These are phyloP conservation scores for Lobulomyces angularis DNA, from an alignment of 192 early-diverging fungal species.

Conservation along the genomic window DNA sequence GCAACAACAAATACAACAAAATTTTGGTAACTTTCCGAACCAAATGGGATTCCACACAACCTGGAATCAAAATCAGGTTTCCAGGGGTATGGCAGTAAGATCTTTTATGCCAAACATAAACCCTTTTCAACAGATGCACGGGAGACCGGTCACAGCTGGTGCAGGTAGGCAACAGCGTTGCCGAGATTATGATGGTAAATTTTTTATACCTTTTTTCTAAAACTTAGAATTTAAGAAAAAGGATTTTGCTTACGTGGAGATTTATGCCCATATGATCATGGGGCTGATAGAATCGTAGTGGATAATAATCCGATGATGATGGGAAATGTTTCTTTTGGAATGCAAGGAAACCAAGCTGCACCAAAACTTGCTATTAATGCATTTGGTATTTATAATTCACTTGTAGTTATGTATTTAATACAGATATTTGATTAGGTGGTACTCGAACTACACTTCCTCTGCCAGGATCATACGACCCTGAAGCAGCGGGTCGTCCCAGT, in stretches of 20 bases:
- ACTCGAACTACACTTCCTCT: too few species aligned
- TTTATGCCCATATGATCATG: slow-evolving; percentile 66
- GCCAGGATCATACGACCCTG: neutral
- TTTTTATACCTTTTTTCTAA: neutral
- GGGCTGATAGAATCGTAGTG: slow-evolving; percentile 52
- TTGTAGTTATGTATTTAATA: too few species aligned
- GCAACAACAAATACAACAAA: neutral
- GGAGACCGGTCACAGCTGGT: too few species aligned
- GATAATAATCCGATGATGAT: slow-evolving; percentile 35
- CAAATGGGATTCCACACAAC: slow-evolving; percentile 1
- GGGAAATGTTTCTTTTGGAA: slow-evolving; percentile 3
- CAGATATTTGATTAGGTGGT: too few species aligned
- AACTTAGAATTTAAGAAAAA: slow-evolving; percentile 36
- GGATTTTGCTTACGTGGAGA: slow-evolving; percentile 75
- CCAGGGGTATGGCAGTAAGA: slow-evolving; percentile 27
- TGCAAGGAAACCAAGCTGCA: slow-evolving; percentile 4
- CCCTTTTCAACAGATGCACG: too few species aligned
- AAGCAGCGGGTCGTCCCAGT: slow-evolving; percentile 2
- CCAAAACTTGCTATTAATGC: slow-evolving; percentile 20
- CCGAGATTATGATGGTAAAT: slow-evolving; percentile 63
- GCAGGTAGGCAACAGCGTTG: slow-evolving; percentile 36
- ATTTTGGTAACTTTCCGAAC: too few species aligned
- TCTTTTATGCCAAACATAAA: too few species aligned
- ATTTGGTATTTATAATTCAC: too few species aligned
- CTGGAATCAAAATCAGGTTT: slow-evolving; percentile 9